Conservation (phyloP, 2,329 filamentous ascomycete species). For the Trichophyton rubrum region DNA sequence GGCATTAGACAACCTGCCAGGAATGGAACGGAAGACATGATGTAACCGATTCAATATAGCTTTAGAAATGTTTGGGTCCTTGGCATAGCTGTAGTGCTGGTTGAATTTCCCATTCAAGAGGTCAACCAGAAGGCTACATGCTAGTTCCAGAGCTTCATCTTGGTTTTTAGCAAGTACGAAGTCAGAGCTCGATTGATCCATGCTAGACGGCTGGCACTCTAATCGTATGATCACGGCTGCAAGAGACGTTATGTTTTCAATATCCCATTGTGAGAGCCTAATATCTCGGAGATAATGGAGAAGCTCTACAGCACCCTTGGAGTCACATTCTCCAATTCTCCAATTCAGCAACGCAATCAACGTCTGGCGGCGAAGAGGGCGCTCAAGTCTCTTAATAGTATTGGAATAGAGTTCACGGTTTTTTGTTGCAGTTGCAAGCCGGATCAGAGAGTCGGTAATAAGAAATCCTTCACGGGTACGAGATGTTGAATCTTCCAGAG, state of each 20-base stretch:
- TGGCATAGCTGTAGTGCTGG: conserved; percentile 12
- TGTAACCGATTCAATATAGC: conserved; percentile 21
- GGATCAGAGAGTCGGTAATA: conserved; percentile 42
- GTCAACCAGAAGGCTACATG: conserved; percentile 23
- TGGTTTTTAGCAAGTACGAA: conserved; percentile 8
- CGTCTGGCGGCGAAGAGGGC: conserved; percentile 25
- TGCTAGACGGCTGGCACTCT: conserved; percentile 12
- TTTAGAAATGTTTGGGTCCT: conserved; percentile 1
- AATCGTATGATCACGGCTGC: conserved; percentile 31
- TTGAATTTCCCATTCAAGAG: conserved; percentile 27
- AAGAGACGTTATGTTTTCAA: conserved; percentile 25
- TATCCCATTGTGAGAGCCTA: conserved; percentile 26
- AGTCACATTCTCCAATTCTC: conserved; percentile 23
- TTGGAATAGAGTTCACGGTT: conserved; percentile 26
- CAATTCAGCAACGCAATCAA: conserved; percentile 26
- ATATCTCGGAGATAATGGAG: conserved; percentile 24
- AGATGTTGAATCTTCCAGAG: conserved; percentile 32
- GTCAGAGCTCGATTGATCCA: background rate
- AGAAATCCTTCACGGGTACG: conserved; percentile 34
- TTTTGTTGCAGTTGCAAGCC: conserved; percentile 41
- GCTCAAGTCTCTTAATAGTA: conserved; percentile 20
- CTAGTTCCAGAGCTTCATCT: conserved; percentile 16
- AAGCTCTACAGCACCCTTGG: conserved; percentile 23
- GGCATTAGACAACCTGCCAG: conserved; percentile 22
- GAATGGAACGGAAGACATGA: conserved; percentile 22